Percentiles rank a stretch among this genome's conserved stretches.
phyloP scores from a whole-genome alignment of 2,329 filamentous ascomycete species.

The Hortaea sp. region DNA sequence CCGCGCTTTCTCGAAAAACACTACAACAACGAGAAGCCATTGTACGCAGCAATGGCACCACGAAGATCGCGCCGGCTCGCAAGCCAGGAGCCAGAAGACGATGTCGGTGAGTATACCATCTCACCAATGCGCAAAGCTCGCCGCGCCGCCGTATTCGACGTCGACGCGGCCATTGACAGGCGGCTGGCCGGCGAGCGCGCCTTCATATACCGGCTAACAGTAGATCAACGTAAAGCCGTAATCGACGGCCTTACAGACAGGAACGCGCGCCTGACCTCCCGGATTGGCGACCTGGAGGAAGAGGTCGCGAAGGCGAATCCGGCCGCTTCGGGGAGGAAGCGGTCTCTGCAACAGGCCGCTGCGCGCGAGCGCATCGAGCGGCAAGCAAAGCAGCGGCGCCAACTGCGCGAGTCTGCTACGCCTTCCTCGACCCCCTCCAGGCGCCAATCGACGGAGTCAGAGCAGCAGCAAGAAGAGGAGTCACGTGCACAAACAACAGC shows the following conservation, averaged over 20 bases:
- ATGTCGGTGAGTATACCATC: not conserved
- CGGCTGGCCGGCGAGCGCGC: not conserved
- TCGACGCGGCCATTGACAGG: not conserved
- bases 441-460: not conserved
- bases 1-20: too few relatives aligned
- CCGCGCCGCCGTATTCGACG: not conserved
- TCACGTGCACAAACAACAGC: not conserved
- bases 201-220: not conserved
- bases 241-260: not conserved
- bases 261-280: not conserved
- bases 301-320: not conserved
- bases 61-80: not conserved
- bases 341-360: not conserved
- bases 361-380: not conserved
- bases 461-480: not conserved
- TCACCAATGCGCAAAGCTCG: not conserved
- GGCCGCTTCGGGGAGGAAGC: not conserved
- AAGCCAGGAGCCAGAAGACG: not conserved
- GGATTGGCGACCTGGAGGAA: not conserved
- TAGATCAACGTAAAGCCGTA: slow-evolving; percentile 1
- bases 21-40: too few relatives aligned
- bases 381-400: not conserved
- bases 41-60: not conserved
- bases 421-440: not conserved
- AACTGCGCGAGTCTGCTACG: not conserved